Evolutionary conservation across 768 basidiomycete genomes (phyloP).

Genomic region (Lactifluus rugatus): DNA sequence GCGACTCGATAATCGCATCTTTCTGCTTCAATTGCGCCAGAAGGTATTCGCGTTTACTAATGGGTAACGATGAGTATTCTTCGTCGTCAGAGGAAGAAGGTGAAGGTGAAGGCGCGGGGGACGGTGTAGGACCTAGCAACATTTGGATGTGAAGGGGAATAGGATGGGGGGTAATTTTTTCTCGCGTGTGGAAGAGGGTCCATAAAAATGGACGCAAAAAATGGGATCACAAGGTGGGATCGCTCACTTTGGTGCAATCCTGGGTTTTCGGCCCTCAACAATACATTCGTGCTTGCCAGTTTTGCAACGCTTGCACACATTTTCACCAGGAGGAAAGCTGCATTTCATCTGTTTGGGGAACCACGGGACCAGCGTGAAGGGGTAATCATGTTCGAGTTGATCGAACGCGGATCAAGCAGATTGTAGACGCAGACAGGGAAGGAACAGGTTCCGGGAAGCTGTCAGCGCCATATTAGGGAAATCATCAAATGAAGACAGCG

Average conservation of each 20-base stretch:
- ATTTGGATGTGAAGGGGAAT: neutral
- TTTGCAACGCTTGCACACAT: slow-evolving; percentile 72
- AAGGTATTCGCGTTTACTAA: slow-evolving; percentile 78
- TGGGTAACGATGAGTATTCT: slow-evolving; percentile 24
- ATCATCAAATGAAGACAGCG: slow-evolving; percentile 21
- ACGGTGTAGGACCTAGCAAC: neutral
- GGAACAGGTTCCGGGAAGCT: neutral
- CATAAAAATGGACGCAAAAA: neutral
- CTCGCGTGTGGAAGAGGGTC: slow-evolving; percentile 22
- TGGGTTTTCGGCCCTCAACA: slow-evolving; percentile 74
- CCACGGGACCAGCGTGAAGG: neutral
- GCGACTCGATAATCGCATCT: slow-evolving; percentile 78
- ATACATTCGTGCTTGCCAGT: slow-evolving; percentile 66
- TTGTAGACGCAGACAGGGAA: neutral
- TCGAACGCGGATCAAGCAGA: neutral
- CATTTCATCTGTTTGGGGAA: slow-evolving; percentile 71
- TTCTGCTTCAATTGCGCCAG: slow-evolving; percentile 82
- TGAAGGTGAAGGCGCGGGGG: neutral
- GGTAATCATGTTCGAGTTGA: too few relatives aligned
- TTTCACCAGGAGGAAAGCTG: slow-evolving; percentile 61
- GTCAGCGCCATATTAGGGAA: neutral
- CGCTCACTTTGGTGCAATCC: slow-evolving; percentile 74
- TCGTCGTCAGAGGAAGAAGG: slow-evolving; percentile 12
- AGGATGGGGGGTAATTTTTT: slow-evolving; percentile 26
- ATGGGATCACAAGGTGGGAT: slow-evolving; percentile 2